phyloP scores from a whole-genome alignment of 139 green algal species.

The Chlamydomonas sp. region DNA sequence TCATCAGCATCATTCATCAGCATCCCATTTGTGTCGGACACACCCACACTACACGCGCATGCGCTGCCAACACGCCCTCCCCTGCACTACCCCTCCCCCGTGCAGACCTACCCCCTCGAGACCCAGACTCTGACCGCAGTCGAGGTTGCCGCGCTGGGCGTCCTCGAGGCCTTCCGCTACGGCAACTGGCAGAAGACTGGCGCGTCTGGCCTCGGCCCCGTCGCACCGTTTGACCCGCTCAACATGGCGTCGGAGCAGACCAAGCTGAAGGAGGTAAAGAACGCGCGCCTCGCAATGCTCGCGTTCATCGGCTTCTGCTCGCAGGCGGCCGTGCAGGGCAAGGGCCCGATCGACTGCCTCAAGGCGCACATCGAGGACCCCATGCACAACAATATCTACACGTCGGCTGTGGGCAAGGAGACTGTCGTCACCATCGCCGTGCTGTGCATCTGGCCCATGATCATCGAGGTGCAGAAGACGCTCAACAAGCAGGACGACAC shows the following conservation, averaged over 20 bases:
- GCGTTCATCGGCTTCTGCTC: conserved; percentile 84
- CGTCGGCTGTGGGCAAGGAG: conserved; percentile 68
- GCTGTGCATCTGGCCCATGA: conserved; percentile 61
- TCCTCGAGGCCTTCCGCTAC: conserved; percentile 83
- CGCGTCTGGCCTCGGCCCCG: conserved; percentile 28
- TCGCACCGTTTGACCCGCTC: conserved; percentile 65
- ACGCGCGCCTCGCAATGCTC: conserved; percentile 70
- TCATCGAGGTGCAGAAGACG: conserved; percentile 69
- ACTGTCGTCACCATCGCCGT: conserved; percentile 52
- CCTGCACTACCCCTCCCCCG: too few species aligned
- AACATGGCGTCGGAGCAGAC: conserved; percentile 54
- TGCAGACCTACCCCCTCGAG: conserved; percentile 54
- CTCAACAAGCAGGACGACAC: conserved; percentile 26
- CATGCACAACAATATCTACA: conserved; percentile 87
- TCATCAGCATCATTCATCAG: too few species aligned
- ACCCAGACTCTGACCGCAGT: conserved; percentile 58
- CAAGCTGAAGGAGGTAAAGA: conserved; percentile 78
- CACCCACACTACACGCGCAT: too few species aligned
- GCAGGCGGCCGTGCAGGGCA: conserved; percentile 47
- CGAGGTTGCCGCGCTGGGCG: conserved; percentile 65
- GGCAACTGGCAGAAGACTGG: conserved; percentile 76
- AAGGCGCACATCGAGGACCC: conserved; percentile 74
- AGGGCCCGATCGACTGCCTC: conserved; percentile 79
- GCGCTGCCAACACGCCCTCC: too few species aligned
- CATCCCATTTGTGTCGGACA: too few species aligned